Conservation (phyloP, 1,139 yeast genomes). For the Debaryomyces sp. region DNA sequence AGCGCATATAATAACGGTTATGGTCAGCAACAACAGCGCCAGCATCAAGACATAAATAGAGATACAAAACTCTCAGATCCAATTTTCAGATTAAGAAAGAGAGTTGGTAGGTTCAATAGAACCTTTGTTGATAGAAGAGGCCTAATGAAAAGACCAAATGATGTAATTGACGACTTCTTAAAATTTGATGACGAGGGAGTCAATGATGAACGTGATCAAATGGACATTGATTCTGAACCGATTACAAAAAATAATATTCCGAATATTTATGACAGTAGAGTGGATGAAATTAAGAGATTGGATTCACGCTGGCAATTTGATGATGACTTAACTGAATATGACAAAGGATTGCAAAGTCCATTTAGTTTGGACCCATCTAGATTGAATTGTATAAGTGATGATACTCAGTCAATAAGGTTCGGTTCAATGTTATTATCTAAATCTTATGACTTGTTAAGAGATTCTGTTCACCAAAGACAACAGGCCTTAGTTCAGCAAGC, state of each 20-base stretch:
- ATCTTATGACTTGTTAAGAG: slow-evolving; percentile 71
- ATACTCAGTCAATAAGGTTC: slow-evolving; percentile 86
- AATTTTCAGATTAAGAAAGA: slow-evolving; percentile 66
- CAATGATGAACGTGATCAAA: slow-evolving; percentile 17
- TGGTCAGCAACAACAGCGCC: slow-evolving; percentile 30
- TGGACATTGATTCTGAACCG: slow-evolving; percentile 16
- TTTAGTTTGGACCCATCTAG: slow-evolving; percentile 67
- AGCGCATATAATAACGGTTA: slow-evolving; percentile 50
- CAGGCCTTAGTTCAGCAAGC: slow-evolving; percentile 48
- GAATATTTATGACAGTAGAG: slow-evolving; percentile 59
- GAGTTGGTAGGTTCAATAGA: slow-evolving; percentile 75
- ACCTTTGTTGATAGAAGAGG: slow-evolving; percentile 73
- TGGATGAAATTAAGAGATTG: slow-evolving; percentile 56
- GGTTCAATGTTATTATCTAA: slow-evolving; percentile 90
- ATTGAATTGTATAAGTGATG: slow-evolving; percentile 80
- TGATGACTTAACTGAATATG: slow-evolving; percentile 55
- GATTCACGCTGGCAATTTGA: slow-evolving; percentile 81
- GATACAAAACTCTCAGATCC: slow-evolving; percentile 51
- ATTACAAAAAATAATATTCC: slow-evolving; percentile 13
- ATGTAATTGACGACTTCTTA: slow-evolving; percentile 41
- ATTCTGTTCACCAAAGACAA: slow-evolving; percentile 51
- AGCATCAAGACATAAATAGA: slow-evolving; percentile 24
- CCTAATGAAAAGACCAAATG: slow-evolving; percentile 34
- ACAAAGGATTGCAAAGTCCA: slow-evolving; percentile 52
- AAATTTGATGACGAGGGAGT: slow-evolving; percentile 28